Base-by-base conservation (phyloP, 441 rosid species). In the Syzygium malaccense region DNA sequence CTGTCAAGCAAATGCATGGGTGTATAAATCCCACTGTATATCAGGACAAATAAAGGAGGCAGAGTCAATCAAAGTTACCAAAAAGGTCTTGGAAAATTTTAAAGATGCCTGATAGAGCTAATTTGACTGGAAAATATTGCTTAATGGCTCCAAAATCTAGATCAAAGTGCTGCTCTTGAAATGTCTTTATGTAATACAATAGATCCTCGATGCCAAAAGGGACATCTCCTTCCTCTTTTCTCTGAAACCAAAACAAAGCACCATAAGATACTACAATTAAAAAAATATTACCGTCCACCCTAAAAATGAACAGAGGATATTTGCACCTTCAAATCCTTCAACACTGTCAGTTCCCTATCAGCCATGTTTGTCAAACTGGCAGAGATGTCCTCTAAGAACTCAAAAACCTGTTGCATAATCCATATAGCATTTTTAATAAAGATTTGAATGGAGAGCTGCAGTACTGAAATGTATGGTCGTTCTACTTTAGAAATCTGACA, bases 171-270 rank as follows among this genome's bases (percentile, higher is more conserved):
- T 93, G 92, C 87, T 94, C 97, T 91, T 98, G 96, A 90, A 93
- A 94, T 93, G 94, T 95, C 92, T 96, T 97, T 90, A 94, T 91
- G 88, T 98, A 96, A 93, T 96, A 98, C 89, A 94, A 89, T 54
- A 98, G 91, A 92, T 98, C 99, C 94, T 98, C 98, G 68, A 94
- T 91, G 71, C 98, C 98, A 93, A 98, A 98, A 23, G 95, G 96
- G 87, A 93, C 79, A 55, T 95, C 96, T 86, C 98, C 99, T 94
- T 98, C 99, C 89, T 98, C 99, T 93, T 95, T 95, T 88, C 87
- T 96, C 99, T 98, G 94, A 91, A 85, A 88, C 86, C 85, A 89
- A 88, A 87, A 87, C 90, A 87, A 68, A 75, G 51, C n/a, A 45
- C 51, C 51, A 75, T 88, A 89, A 86, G 88, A 91, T 41, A 89